phyloP scores from a whole-genome alignment of 2,329 filamentous ascomycete species.

The Lasiodiplodia sp. region DNA sequence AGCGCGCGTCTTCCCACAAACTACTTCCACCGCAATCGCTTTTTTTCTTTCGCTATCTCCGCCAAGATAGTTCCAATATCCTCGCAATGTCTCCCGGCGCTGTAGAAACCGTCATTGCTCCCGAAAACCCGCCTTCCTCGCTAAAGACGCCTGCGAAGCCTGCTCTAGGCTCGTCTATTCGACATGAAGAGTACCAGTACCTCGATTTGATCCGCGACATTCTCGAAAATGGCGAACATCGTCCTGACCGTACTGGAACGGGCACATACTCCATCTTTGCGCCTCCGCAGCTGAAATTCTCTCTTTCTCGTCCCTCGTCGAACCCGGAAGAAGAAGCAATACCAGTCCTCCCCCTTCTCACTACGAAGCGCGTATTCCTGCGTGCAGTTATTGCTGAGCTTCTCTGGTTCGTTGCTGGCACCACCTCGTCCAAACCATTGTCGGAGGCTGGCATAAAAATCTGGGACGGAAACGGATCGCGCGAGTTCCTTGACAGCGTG shows the following conservation, averaged over 20 bases:
- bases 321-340: slow-evolving; percentile 51
- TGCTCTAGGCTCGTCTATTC: background rate
- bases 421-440: slow-evolving; percentile 79
- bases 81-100: slow-evolving; percentile 13
- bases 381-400: slow-evolving; percentile 90
- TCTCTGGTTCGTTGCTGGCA: slow-evolving; percentile 91
- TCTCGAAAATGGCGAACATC: slow-evolving; percentile 80
- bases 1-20: background rate
- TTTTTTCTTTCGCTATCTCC: background rate
- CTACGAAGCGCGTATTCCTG: slow-evolving; percentile 95
- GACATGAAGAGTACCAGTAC: slow-evolving; percentile 93
- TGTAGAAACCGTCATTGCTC: slow-evolving; percentile 29
- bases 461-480: slow-evolving; percentile 96
- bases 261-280: slow-evolving; percentile 91
- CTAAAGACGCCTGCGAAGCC: slow-evolving; percentile 18
- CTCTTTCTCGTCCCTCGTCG: slow-evolving; percentile 67
- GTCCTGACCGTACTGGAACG: slow-evolving; percentile 91
- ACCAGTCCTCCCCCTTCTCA: slow-evolving; percentile 87
- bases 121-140: slow-evolving; percentile 34
- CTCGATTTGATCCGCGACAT: slow-evolving; percentile 88
- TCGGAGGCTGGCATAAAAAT: slow-evolving; percentile 87
- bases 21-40: background rate
- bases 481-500: slow-evolving; percentile 85
- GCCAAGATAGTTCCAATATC: background rate
- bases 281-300: slow-evolving; percentile 85